Base-by-base conservation (phyloP, 192 early-diverging fungal species). In the Umbelopsis ramanniana region DNA sequence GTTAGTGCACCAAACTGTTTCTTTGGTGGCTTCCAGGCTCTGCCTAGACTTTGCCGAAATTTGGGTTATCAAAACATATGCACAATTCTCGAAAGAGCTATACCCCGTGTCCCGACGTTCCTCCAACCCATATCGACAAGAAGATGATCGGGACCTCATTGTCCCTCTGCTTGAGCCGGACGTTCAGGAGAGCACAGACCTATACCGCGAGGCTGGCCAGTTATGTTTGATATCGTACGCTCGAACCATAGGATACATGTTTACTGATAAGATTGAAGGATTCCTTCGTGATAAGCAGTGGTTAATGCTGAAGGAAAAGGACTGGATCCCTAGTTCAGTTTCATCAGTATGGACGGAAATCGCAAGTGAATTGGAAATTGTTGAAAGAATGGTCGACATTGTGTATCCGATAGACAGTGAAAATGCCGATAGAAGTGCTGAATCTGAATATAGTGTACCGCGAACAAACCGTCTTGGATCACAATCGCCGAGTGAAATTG, bases 321-420 rank as follows among this genome's bases (percentile, higher is more conserved):
- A 37, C 33, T 17, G 33, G 33, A 35, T 63, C 33, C 57, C 57
- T 26, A 38, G 33, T 63, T 63, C 57, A 3, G 80, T 72, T 19
- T 83, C 84, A 0, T 33, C 52, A 6, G 60, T 83, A 24, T 86
- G 84, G 82, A 72, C 76, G 23, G 46, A 68, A 6, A 66, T 83
- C 6, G 75, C 75, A n/a, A 53, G 52, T 1, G 66, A 78, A 7
- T 46, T 86, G 29, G 74, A 75, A 52, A 74, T 70, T 8, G 76
- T 81, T 63, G 82, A 86, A 23, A 76, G 50, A 11, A 73, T 77
- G 6, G 76, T 86, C 14, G 74, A 79, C 23, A 40, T 69, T 21
- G 66, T 82, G 0, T 82, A 75, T 75, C 79, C 76, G 11, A 74
- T 78, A 14, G 70, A 78, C 24, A 72, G 63, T 2, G 73, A 76